phyloP scores from a whole-genome alignment of 176 grass and related monocot species.

The Neostapfia colusana region DNA sequence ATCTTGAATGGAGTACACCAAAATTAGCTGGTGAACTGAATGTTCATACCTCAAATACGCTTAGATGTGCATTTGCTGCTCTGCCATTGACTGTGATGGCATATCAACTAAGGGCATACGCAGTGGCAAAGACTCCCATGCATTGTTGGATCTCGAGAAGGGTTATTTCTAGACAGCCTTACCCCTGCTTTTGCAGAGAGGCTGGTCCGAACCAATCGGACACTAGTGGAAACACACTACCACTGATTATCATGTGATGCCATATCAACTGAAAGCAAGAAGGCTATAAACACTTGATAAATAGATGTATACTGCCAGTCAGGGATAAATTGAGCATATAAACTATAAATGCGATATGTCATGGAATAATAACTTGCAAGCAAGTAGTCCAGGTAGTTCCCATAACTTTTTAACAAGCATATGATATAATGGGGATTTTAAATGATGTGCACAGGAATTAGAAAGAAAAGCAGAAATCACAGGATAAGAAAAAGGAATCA shows the following conservation, averaged over 20 bases:
- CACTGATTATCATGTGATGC: background rate
- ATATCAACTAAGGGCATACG: background rate
- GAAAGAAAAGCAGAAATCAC: background rate
- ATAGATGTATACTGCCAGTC: background rate
- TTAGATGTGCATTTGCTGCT: background rate
- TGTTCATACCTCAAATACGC: background rate
- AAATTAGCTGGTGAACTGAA: background rate
- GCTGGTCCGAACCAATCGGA: background rate
- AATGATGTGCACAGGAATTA: background rate
- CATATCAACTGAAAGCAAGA: slow-evolving; percentile 3
- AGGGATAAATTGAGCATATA: background rate
- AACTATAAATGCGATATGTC: slow-evolving; percentile 14
- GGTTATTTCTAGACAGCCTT: background rate
- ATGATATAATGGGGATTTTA: slow-evolving; percentile 2
- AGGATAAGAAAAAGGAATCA: slow-evolving; percentile 7
- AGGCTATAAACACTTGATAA: slow-evolving; percentile 6
- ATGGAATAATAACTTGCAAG: slow-evolving; percentile 27
- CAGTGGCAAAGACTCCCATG: too few species aligned
- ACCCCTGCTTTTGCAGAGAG: background rate
- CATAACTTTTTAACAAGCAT: slow-evolving; percentile 27
- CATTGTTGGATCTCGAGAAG: background rate
- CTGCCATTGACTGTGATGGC: background rate
- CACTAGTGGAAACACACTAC: background rate
- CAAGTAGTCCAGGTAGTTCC: slow-evolving; percentile 25
- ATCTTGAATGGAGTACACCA: background rate